Base-by-base conservation (phyloP, 768 basidiomycete genomes). In the Hirschioporus abietinus region DNA sequence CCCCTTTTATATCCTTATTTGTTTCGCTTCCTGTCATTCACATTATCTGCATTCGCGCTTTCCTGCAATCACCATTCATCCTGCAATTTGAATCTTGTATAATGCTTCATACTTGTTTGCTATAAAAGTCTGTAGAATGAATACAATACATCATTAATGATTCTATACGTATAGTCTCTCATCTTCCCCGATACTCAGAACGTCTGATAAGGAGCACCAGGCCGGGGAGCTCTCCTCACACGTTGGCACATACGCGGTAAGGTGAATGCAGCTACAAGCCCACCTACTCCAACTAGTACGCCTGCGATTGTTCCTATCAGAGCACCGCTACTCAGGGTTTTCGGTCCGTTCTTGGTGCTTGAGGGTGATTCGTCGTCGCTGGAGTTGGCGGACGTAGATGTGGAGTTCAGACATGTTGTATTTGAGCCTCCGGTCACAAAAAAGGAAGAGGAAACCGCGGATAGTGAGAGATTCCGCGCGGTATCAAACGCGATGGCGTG, bases 1-100 rank as follows among this genome's bases (percentile, higher is more conserved):
- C 25, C 70, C 63, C 77, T 85, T 73, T 68, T 66, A 35, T 69
- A 66, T 75, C 66, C 63, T 71, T 67, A 65, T 73, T 74, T 71
- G 65, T 64, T 63, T 70, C 73, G 69, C 65, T 59, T 64, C 57
- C 23, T 70, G 15, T 63, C 62, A 58, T 67, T 68, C 58, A 66
- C 15, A 26, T 64, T 59, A 65, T 58, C 30, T 52, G 42, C 42
- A 27, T 20, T 66, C 26, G 18, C 20, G 64, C 64, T 57, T 62
- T 52, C 24, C 63, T 52, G 35, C 26, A 23, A 27, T 60, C 15
- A 18, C 36, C 25, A 10, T 57, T 64, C 62, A 60, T 42, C 58
- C 63, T 64, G 64, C 62, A 67, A 67, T 57, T n/a, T 42, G 58
- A 52, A 59, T 59, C 18, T 34, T 42, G 26, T 26, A 26, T n/a